Evolutionary conservation across 129 eudicot species (phyloP).

Genomic region (Flaveria linearis): DNA sequence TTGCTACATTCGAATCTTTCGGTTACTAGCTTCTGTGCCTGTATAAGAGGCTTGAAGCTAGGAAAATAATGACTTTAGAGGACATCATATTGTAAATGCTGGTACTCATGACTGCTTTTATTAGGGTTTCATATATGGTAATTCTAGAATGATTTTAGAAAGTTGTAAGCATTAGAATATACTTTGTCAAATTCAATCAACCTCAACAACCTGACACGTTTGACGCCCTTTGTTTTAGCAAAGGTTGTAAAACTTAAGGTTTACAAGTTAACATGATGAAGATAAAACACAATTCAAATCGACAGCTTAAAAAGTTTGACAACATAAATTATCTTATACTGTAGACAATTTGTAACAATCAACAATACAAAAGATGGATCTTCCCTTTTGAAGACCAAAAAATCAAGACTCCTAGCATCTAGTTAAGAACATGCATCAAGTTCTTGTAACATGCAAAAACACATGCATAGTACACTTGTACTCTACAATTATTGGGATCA

Average conservation of each 20-base stretch:
- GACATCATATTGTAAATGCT: neutral
- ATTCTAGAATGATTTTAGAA: neutral
- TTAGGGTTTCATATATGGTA: too few relatives aligned
- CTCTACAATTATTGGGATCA: constrained; percentile 21
- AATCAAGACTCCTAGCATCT: neutral
- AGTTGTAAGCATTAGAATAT: neutral
- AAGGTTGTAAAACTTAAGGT: too few relatives aligned
- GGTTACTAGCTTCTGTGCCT: constrained; percentile 4
- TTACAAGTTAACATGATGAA: too few relatives aligned
- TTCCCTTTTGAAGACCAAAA: neutral
- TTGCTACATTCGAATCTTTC: constrained; percentile 20
- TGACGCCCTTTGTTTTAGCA: too few relatives aligned
- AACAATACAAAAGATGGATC: neutral
- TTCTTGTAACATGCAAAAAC: neutral
- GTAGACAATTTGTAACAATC: neutral
- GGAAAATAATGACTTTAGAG: constrained; percentile 2
- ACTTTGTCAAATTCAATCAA: neutral
- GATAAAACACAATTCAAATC: too few relatives aligned
- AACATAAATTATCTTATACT: too few relatives aligned
- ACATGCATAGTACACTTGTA: constrained; percentile 35
- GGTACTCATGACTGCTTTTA: too few relatives aligned
- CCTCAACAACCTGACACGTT: neutral
- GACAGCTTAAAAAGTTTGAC: too few relatives aligned
- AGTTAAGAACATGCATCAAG: constrained; percentile 1
- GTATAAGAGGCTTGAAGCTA: constrained; percentile 28